Evolutionary conservation across 2,329 filamentous ascomycete species (phyloP).

Genomic region (Phaeosphaeria sp.): DNA sequence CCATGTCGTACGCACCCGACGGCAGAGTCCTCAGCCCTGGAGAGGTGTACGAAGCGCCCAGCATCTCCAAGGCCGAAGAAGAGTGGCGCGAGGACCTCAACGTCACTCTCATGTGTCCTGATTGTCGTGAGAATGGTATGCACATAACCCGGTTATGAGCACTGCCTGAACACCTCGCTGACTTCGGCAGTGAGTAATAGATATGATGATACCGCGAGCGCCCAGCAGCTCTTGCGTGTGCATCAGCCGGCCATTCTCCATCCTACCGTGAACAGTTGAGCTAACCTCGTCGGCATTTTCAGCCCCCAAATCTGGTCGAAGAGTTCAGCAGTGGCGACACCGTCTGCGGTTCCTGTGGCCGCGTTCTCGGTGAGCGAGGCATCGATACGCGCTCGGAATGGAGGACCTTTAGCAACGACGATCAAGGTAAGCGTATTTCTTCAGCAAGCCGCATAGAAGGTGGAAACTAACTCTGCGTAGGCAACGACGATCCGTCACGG

Average conservation of each 20-base stretch:
- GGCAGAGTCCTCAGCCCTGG: conserved; percentile 52
- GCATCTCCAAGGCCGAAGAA: conserved; percentile 43
- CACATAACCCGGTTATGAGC: not conserved
- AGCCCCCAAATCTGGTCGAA: conserved; percentile 88
- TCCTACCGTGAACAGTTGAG: not conserved
- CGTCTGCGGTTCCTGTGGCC: conserved; percentile 88
- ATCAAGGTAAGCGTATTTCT: conserved; percentile 67
- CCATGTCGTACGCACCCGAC: conserved; percentile 43
- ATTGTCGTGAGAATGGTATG: conserved; percentile 61
- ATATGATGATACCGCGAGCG: not conserved
- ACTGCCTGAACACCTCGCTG: not conserved
- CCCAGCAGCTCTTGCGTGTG: not conserved
- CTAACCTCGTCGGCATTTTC: not conserved
- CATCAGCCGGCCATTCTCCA: not conserved
- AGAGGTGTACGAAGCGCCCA: conserved; percentile 50
- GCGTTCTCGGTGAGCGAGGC: conserved; percentile 88
- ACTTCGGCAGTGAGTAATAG: not conserved
- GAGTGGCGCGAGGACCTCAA: conserved; percentile 85
- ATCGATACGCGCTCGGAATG: conserved; percentile 97
- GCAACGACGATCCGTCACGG: conserved; percentile 89
- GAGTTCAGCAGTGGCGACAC: conserved; percentile 93
- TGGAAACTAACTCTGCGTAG: not conserved
- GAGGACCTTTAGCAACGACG: conserved; percentile 98
- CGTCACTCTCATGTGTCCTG: conserved; percentile 80
- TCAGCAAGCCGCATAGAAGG: not conserved